A percentile compares a stretch with the other conserved stretches of the same genome.
These are phyloP conservation scores for Botrytis fragariae DNA, from an alignment of 2,329 filamentous ascomycete species.

Conservation along the genomic window DNA sequence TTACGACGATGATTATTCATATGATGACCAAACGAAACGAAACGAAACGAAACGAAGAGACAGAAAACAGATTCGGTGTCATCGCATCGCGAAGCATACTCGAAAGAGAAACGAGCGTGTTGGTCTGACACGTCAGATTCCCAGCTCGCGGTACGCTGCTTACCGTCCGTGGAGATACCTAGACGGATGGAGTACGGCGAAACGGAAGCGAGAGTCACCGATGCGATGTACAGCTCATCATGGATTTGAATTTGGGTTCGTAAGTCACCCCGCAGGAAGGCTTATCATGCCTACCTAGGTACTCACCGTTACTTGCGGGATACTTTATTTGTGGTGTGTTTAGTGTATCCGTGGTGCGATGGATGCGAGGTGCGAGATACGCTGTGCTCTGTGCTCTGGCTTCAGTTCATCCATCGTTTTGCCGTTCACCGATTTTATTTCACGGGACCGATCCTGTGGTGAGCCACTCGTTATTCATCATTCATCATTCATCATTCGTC, in stretches of 20 bases:
- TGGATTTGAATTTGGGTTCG: background rate
- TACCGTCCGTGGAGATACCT: background rate
- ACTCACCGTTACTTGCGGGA: background rate
- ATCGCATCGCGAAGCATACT: background rate
- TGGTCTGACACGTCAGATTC: constrained; percentile 2
- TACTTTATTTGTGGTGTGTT: background rate
- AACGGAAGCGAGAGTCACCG: too few relatives aligned
- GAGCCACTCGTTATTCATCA: background rate
- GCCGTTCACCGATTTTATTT: background rate
- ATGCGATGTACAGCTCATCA: background rate
- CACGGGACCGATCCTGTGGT: background rate
- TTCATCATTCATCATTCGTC: background rate
- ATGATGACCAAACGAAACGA: too few relatives aligned
- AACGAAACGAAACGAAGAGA: background rate
- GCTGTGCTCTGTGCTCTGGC: background rate
- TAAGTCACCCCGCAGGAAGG: background rate
- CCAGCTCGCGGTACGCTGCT: background rate
- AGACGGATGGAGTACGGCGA: too few relatives aligned
- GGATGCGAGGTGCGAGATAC: background rate
- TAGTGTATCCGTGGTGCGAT: background rate
- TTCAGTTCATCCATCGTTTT: background rate
- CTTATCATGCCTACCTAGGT: background rate
- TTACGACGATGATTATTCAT: background rate
- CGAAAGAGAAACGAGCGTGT: background rate
- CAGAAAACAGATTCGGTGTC: background rate